Conservation (phyloP, 495 filamentous ascomycete species). For the Delitschia confertaspora region DNA sequence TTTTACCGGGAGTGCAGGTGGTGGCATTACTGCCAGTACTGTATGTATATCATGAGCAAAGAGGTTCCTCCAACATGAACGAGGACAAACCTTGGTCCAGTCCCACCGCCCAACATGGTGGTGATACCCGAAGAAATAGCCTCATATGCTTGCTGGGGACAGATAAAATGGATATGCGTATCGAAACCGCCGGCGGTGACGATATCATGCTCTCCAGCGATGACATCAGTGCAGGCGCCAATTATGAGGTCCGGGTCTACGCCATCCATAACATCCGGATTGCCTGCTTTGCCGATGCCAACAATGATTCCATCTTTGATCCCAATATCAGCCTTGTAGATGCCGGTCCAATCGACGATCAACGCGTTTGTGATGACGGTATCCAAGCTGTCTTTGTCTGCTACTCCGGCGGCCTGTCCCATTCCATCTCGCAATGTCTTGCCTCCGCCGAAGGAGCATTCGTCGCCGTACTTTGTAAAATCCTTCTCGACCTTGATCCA, state of each 20-base stretch:
- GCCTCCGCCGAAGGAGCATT: slow-evolving; percentile 91
- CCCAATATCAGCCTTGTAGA: slow-evolving; percentile 96
- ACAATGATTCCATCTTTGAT: slow-evolving; percentile 82
- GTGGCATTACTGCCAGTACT: slow-evolving; percentile 93
- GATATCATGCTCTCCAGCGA: slow-evolving; percentile 89
- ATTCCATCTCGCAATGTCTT: slow-evolving; percentile 94
- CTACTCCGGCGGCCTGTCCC: slow-evolving; percentile 78
- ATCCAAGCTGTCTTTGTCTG: slow-evolving; percentile 65
- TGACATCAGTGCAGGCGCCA: slow-evolving; percentile 88
- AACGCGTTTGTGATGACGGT: slow-evolving; percentile 88
- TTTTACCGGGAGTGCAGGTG: slow-evolving; percentile 83
- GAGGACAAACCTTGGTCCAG: slow-evolving; percentile 61
- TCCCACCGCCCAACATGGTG: slow-evolving; percentile 86
- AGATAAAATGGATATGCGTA: slow-evolving; percentile 93
- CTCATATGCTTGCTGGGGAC: slow-evolving; percentile 87
- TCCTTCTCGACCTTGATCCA: slow-evolving; percentile 93
- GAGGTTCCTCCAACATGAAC: neutral
- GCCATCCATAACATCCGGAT: slow-evolving; percentile 92
- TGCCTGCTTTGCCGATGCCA: slow-evolving; percentile 92
- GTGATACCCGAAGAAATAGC: slow-evolving; percentile 83
- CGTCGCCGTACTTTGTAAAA: slow-evolving; percentile 75
- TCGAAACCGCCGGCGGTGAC: slow-evolving; percentile 89
- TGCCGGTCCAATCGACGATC: slow-evolving; percentile 84
- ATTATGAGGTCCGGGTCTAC: slow-evolving; percentile 73
- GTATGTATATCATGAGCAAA: slow-evolving; percentile 12